Evolutionary conservation across 345 rosid species (phyloP).

Genomic region (Stellera chamaejasme): DNA sequence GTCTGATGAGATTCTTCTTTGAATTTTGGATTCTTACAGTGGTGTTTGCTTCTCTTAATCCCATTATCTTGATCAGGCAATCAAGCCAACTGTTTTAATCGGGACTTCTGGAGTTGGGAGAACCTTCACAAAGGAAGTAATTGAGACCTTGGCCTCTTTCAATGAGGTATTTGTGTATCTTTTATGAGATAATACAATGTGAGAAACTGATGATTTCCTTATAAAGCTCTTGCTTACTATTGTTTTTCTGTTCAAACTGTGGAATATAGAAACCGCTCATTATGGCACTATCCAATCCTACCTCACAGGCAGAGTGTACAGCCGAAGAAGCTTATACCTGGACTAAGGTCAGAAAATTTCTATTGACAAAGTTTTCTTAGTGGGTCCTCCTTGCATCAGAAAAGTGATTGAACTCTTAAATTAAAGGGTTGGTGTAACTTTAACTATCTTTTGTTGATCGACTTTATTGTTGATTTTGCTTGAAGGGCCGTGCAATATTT

Average conservation of each 20-base stretch:
- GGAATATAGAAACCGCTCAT: slow-evolving; percentile 74
- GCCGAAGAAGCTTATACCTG: slow-evolving; percentile 97
- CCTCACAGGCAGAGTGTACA: slow-evolving; percentile 95
- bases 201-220: no score
- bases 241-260: slow-evolving; percentile 1
- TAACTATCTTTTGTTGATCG: not conserved
- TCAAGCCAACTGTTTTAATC: slow-evolving; percentile 80
- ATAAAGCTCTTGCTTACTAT: not conserved
- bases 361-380: not conserved
- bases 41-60: not conserved
- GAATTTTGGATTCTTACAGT: not conserved
- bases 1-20: slow-evolving; percentile 20
- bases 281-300: slow-evolving; percentile 96
- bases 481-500: slow-evolving; percentile 87
- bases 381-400: not conserved
- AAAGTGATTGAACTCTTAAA: not conserved
- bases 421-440: not conserved
- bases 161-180: slow-evolving; percentile 49
- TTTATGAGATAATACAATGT: not conserved
- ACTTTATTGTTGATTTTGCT: not conserved
- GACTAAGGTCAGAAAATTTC: slow-evolving; percentile 44
- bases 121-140: slow-evolving; percentile 82
- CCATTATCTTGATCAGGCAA: slow-evolving; percentile 34
- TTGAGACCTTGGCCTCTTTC: slow-evolving; percentile 76
- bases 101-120: slow-evolving; percentile 89